Conservation (phyloP, 2,329 filamentous ascomycete genomes). For the Beauveria bassiana region DNA sequence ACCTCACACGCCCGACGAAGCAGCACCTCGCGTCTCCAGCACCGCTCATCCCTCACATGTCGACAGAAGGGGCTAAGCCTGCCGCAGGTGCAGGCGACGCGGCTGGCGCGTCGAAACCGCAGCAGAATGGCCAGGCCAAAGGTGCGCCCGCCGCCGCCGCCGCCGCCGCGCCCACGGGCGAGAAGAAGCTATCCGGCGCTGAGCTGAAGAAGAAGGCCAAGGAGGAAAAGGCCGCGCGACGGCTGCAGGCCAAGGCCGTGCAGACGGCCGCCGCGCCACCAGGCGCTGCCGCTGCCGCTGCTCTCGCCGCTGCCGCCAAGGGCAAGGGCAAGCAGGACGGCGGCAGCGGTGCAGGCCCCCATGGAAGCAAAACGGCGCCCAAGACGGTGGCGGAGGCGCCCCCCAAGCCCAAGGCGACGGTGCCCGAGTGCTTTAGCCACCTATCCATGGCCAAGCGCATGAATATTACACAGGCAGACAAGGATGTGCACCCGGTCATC, state of each 20-base stretch:
- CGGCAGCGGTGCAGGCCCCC: slow-evolving; percentile 30
- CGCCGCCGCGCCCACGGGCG: slow-evolving; percentile 18
- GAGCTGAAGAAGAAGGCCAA: slow-evolving; percentile 85
- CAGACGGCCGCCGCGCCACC: slow-evolving; percentile 36
- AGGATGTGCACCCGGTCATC: slow-evolving; percentile 80
- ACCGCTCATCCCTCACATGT: slow-evolving; percentile 18
- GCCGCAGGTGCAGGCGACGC: slow-evolving; percentile 20
- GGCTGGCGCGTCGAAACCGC: slow-evolving; percentile 17
- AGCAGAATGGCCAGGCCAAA: slow-evolving; percentile 19
- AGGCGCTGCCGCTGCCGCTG: slow-evolving; percentile 25
- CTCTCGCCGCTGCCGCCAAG: slow-evolving; percentile 38
- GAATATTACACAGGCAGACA: slow-evolving; percentile 50
- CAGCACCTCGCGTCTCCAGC: slow-evolving; percentile 6
- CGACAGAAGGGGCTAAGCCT: slow-evolving; percentile 24
- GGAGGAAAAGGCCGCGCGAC: slow-evolving; percentile 81
- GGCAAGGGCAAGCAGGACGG: slow-evolving; percentile 40
- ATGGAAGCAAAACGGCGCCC: slow-evolving; percentile 19
- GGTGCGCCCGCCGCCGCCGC: background rate
- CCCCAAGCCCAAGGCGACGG: slow-evolving; percentile 48
- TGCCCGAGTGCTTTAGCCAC: slow-evolving; percentile 73
- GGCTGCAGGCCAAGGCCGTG: slow-evolving; percentile 61
- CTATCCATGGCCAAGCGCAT: slow-evolving; percentile 60
- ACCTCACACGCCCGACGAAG: slow-evolving; percentile 12
- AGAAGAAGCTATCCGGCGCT: slow-evolving; percentile 60
- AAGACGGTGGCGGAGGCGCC: slow-evolving; percentile 32